These are phyloP conservation scores for Penicillium sp. DNA, from an alignment of 2,329 filamentous ascomycete species.

Conservation along the genomic window DNA sequence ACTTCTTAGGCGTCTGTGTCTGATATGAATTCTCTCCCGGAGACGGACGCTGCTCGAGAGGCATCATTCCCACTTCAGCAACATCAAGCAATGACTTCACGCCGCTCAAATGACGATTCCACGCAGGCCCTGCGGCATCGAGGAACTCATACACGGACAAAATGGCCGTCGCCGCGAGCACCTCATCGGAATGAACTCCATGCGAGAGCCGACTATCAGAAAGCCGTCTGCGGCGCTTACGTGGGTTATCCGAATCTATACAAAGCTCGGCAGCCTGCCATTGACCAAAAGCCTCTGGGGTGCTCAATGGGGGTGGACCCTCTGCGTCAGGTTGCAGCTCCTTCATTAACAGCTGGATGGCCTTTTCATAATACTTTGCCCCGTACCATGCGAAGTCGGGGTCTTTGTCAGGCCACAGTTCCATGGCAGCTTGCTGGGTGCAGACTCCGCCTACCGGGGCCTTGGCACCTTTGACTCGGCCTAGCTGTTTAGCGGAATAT, in stretches of 20 bases:
- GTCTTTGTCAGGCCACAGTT: constrained; percentile 49
- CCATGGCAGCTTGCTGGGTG: constrained; percentile 50
- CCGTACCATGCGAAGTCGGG: constrained; percentile 60
- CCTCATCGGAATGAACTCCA: constrained; percentile 51
- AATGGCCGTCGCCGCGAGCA: constrained; percentile 64
- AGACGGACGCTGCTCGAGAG: constrained; percentile 38
- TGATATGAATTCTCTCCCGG: constrained; percentile 38
- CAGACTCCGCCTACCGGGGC: constrained; percentile 48
- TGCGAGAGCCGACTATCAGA: constrained; percentile 46
- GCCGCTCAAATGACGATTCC: constrained; percentile 63
- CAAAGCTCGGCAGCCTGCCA: constrained; percentile 35
- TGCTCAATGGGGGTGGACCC: constrained; percentile 32
- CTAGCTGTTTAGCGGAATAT: constrained; percentile 60
- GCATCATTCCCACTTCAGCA: constrained; percentile 41
- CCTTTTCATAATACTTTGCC: constrained; percentile 62
- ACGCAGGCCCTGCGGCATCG: constrained; percentile 62
- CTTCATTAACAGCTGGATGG: constrained; percentile 55
- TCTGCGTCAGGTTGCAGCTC: constrained; percentile 39
- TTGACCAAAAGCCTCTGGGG: constrained; percentile 34
- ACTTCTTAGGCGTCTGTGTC: constrained; percentile 27
- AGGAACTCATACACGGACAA: constrained; percentile 66
- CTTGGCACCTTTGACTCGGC: constrained; percentile 52
- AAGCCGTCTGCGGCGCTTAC: constrained; percentile 39
- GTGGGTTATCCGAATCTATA: constrained; percentile 39
- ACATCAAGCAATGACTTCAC: constrained; percentile 60